Evolutionary conservation across 257 asterid genomes (phyloP).

Genomic region (Solanum bulbocastanum): DNA sequence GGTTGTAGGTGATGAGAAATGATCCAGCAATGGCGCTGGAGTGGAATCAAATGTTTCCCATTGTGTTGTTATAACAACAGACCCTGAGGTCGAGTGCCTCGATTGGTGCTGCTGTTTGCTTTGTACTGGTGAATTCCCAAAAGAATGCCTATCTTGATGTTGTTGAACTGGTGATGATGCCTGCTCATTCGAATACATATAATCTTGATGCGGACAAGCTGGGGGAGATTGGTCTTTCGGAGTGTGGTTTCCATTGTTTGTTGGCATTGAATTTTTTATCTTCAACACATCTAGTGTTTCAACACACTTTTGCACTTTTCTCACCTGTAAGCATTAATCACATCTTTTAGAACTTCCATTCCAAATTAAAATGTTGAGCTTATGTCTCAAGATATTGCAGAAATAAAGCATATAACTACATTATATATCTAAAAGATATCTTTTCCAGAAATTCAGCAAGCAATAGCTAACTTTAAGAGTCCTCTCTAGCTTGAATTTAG

Average conservation of each 20-base stretch:
- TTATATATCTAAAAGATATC: not conserved
- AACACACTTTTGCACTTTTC: constrained; percentile 31
- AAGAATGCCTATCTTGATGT: constrained; percentile 4
- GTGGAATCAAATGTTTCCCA: constrained; percentile 38
- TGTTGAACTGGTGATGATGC: constrained; percentile 3
- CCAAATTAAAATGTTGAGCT: not conserved
- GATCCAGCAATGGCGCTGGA: constrained; percentile 6
- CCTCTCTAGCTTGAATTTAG: not conserved
- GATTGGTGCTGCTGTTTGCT: constrained; percentile 1
- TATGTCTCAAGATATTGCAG: not conserved
- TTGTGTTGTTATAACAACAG: constrained; percentile 31
- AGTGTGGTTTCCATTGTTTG: constrained; percentile 5
- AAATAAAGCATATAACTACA: not conserved
- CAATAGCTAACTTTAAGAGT: not conserved
- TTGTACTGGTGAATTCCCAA: not conserved
- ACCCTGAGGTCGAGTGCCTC: constrained; percentile 19
- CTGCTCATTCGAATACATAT: constrained; percentile 1
- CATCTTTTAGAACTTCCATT: not conserved
- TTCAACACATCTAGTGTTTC: constrained; percentile 31
- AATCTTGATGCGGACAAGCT: constrained; percentile 2
- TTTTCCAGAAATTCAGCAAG: not conserved
- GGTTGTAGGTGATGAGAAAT: constrained; percentile 4
- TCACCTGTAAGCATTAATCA: constrained; percentile 10
- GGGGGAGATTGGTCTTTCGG: not conserved
- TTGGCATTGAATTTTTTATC: constrained; percentile 22